Conservation (phyloP, 306 rosid genomes). For the Acacia melanoxylon region DNA sequence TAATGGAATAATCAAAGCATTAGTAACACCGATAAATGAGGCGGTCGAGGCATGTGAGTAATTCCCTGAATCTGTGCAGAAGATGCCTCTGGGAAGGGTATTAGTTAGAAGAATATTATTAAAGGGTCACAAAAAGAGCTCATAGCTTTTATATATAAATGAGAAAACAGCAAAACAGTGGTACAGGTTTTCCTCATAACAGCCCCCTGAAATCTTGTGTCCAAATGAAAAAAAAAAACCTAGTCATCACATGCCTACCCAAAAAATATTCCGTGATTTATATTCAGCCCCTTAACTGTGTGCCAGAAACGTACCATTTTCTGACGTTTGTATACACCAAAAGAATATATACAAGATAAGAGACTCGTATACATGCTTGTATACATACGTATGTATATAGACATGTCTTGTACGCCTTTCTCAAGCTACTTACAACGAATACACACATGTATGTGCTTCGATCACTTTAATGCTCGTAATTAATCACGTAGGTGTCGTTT, state of each 20-base stretch:
- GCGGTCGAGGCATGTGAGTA: constrained; percentile 44
- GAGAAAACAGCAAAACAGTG: constrained; percentile 22
- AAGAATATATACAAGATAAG: not conserved
- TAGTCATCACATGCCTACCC: constrained; percentile 25
- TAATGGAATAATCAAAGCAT: constrained; percentile 22
- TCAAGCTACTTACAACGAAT: not conserved
- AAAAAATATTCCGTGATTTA: constrained; percentile 22
- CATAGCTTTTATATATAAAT: not conserved
- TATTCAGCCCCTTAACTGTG: constrained; percentile 32
- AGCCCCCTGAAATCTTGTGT: constrained; percentile 32
- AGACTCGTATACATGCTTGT: constrained; percentile 1
- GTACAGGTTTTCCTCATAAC: constrained; percentile 24
- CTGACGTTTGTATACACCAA: constrained; percentile 14
- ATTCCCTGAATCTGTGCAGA: constrained; percentile 56
- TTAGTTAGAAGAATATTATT: constrained; percentile 14
- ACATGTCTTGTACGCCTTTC: constrained; percentile 21
- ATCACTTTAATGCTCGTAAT: not conserved
- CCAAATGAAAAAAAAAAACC: constrained; percentile 38
- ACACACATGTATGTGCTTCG: not conserved
- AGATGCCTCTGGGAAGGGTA: constrained; percentile 39
- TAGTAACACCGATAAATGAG: constrained; percentile 25
- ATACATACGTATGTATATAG: not conserved
- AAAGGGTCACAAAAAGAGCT: constrained; percentile 3
- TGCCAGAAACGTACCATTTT: constrained; percentile 11
- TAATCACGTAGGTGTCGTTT: not conserved